Evolutionary conservation across 2,329 filamentous ascomycete species (phyloP).

Genomic region (Fusarium sp.): DNA sequence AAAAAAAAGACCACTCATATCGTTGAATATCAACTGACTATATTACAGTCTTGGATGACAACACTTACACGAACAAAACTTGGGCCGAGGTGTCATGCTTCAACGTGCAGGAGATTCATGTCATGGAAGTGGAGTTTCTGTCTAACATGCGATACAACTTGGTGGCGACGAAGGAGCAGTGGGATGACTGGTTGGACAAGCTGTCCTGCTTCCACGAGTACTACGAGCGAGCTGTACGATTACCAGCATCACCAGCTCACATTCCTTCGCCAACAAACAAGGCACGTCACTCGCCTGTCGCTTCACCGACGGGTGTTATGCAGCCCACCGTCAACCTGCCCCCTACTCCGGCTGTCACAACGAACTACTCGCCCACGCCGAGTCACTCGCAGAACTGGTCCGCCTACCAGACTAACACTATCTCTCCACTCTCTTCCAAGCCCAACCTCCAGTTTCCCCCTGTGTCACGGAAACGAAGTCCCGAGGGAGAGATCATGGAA

Average conservation of each 20-base stretch:
- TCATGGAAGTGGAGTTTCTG: slow-evolving; percentile 99
- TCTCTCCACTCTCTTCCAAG: slow-evolving; percentile 64
- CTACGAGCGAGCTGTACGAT: slow-evolving; percentile 75
- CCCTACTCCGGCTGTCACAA: slow-evolving; percentile 51
- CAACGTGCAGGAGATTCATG: slow-evolving; percentile 92
- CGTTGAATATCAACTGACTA: slow-evolving; percentile 37
- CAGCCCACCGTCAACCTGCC: slow-evolving; percentile 49
- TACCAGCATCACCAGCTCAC: slow-evolving; percentile 57
- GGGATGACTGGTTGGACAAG: slow-evolving; percentile 88
- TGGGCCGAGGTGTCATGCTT: slow-evolving; percentile 99
- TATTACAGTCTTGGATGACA: slow-evolving; percentile 87
- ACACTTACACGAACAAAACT: slow-evolving; percentile 99
- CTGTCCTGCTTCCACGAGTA: slow-evolving; percentile 86
- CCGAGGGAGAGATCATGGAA: slow-evolving; percentile 63
- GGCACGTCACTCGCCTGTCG: slow-evolving; percentile 59
- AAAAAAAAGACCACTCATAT: not conserved
- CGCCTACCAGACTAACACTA: slow-evolving; percentile 54
- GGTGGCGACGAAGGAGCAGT: slow-evolving; percentile 85
- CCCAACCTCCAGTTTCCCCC: slow-evolving; percentile 57
- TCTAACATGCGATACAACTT: slow-evolving; percentile 98
- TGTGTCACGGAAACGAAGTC: slow-evolving; percentile 62
- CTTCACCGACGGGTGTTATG: slow-evolving; percentile 61
- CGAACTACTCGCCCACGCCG: slow-evolving; percentile 57
- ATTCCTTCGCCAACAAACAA: slow-evolving; percentile 57
- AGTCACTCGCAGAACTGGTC: slow-evolving; percentile 56